phyloP scores from a whole-genome alignment of 2,329 filamentous ascomycete species.

The Pyrenochaeta sp. region DNA sequence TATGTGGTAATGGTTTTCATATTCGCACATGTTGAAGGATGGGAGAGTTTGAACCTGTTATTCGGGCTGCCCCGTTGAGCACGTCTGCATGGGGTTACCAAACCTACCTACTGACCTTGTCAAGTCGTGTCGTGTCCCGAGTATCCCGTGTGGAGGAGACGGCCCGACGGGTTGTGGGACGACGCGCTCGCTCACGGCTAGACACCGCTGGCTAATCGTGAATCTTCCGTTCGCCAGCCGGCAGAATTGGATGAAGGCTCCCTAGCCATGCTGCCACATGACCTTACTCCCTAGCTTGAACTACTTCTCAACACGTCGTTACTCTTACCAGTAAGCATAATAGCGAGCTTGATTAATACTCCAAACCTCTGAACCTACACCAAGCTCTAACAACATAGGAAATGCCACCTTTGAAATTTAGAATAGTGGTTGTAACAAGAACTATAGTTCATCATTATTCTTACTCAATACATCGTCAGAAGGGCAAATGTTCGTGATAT shows the following conservation, averaged over 20 bases:
- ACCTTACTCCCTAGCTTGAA: no score
- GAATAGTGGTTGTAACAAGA: background rate
- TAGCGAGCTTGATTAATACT: no score
- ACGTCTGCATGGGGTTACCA: background rate
- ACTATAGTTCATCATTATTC: constrained; percentile 7
- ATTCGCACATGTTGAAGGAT: background rate
- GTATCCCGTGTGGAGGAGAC: background rate
- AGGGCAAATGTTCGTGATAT: constrained; percentile 17
- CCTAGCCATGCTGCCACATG: no score
- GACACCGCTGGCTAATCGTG: background rate
- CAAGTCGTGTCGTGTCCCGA: background rate
- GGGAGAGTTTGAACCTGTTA: no score
- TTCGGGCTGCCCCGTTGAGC: no score
- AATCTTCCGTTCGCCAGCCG: background rate
- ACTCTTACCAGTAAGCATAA: no score
- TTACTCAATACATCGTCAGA: constrained; percentile 24
- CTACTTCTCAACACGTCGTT: no score
- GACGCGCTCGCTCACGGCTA: no score
- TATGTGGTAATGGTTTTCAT: background rate
- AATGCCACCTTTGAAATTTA: no score
- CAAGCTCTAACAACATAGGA: no score
- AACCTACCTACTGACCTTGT: background rate
- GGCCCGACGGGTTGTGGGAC: background rate
- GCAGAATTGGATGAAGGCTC: background rate
- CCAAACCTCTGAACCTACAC: no score